Base-by-base conservation (phyloP, 495 filamentous ascomycete species). In the Aspergillus leporis region DNA sequence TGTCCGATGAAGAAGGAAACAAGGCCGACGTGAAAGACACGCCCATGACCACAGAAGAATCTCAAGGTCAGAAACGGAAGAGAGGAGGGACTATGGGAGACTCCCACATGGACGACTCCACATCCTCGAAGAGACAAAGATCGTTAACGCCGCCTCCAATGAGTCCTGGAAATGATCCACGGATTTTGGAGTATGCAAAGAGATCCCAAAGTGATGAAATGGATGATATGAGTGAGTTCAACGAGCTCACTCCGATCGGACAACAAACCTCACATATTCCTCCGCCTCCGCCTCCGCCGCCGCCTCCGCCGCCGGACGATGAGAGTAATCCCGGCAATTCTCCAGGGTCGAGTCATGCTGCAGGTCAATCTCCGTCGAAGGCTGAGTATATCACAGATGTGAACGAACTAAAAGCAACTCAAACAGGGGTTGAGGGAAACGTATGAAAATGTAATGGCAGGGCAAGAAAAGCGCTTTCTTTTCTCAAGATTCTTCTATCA, bases 61-160 rank as follows among this genome's bases (percentile, higher is more conserved):
- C 71, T 71, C 57, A 74, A 79, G 48, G 55, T 4, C 74, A 83
- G 22, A 92, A 92, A 72, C 83, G 89, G 16, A 90, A 89, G 71
- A 77, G 85, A 34, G 77, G 80, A 65, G 72, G 73, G 19, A 64
- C 63, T 5, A 68, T 70, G 1, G 66, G 72, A 16, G 71, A 62
- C 6, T 64, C 34, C 13, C 3, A 56, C 43, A 61, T 54, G 7
- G 53, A 57, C 30, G 60, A 74, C 23, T 53, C 59, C 56, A 61
- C 75, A 7, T 71, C 71, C 7, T 63, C 64, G 10, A 79, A 79
- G 54, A 63, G 71, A 50, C 73, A 73, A 48, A 75, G 74, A 40
- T 79, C 76, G 14, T 72, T 65, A 13, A 74, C 75, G 34, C 74
- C 74, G 5, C 72, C 67, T 2, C 60, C 55, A n/a, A 64, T 68